Evolutionary conservation across 805 yeast genomes (phyloP), one percentile per base, ranked within the genome.

Genomic region (Teunomyces tritomae): DNA sequence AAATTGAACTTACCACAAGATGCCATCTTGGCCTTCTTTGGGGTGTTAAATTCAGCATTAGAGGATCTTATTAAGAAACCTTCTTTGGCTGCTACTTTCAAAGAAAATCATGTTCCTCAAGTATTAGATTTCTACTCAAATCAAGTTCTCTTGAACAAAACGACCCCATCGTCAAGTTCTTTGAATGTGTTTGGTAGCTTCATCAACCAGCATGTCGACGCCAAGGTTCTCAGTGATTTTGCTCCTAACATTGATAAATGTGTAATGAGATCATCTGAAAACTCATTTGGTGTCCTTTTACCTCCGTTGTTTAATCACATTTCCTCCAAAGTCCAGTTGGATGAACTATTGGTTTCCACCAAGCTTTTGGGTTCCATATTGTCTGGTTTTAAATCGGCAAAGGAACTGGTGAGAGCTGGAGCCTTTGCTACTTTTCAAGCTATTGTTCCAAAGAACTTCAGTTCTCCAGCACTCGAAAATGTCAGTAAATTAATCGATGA

Each of bases 191-290:
- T 83, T 43, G 73, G 71, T n/a, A 62, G 67, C 5, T 79, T 80
- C 53, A 62, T 82, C 20, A 57, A 61, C 13, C 74, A 75, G 30
- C 76, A 70, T 52, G 57, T 83, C 11, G 60, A 65, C 3, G 62
- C 59, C 16, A 40, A 39, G 27, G 24, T 20, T 17, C 29, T 48
- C 4, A 51, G 64, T 1, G 45, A 53, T 5, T 57, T 86, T 13
- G 64, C 82, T 5, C 89, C 95, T 1, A 74, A 78, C 14, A 57
- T 91, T 43, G 91, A 87, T 57, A 89, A 86, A 60, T 79, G 91
- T 0, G 73, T 85, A 43, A 71, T 91, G 53, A 79, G 96, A 63
- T 81, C 95, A 2, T 85, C 96, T 0, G 97, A 89, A 58, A 64
- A 71, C 33, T 79, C 88, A 0, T 78, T 89, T 48, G 76, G 74